phyloP scores from a whole-genome alignment of 768 basidiomycete species.

The Phanerochaete sordida region DNA sequence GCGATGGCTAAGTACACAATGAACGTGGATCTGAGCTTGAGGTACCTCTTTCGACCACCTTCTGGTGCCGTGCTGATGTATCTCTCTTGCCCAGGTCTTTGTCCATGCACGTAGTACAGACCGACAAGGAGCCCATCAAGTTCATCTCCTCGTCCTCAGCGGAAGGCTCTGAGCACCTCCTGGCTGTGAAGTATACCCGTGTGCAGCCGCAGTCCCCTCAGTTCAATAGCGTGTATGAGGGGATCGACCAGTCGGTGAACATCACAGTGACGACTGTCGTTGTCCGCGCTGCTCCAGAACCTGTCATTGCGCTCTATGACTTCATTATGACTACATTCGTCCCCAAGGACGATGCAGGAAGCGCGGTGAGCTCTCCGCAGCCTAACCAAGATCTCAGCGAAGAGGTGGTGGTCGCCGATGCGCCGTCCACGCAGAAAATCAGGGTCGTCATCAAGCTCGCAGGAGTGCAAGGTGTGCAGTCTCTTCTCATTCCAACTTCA shows the following conservation, averaged over 20 bases:
- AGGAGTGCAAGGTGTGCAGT: slow-evolving; percentile 68
- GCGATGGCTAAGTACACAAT: slow-evolving; percentile 81
- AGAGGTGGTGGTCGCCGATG: neutral
- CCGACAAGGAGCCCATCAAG: slow-evolving; percentile 46
- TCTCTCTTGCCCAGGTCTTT: slow-evolving; percentile 50
- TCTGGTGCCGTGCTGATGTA: neutral
- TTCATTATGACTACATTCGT: slow-evolving; percentile 98
- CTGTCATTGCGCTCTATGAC: slow-evolving; percentile 88
- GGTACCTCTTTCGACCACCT: slow-evolving; percentile 36
- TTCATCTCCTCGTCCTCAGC: slow-evolving; percentile 62
- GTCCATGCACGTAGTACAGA: slow-evolving; percentile 69
- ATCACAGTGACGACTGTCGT: slow-evolving; percentile 88
- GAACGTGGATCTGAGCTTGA: slow-evolving; percentile 78
- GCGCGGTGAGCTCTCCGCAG: neutral
- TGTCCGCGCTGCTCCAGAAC: slow-evolving; percentile 85
- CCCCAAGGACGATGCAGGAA: slow-evolving; percentile 27
- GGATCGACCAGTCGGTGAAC: slow-evolving; percentile 85
- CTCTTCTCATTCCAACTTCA: neutral
- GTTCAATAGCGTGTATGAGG: slow-evolving; percentile 73
- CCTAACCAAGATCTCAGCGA: neutral
- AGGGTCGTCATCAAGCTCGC: slow-evolving; percentile 81
- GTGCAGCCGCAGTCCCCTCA: slow-evolving; percentile 86
- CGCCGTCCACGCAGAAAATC: slow-evolving; percentile 47
- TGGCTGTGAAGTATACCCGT: slow-evolving; percentile 74
- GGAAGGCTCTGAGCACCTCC: slow-evolving; percentile 54